Evolutionary conservation across 768 basidiomycete species (phyloP), one percentile per base, ranked within the genome.

Genomic region (Trametes villosa): DNA sequence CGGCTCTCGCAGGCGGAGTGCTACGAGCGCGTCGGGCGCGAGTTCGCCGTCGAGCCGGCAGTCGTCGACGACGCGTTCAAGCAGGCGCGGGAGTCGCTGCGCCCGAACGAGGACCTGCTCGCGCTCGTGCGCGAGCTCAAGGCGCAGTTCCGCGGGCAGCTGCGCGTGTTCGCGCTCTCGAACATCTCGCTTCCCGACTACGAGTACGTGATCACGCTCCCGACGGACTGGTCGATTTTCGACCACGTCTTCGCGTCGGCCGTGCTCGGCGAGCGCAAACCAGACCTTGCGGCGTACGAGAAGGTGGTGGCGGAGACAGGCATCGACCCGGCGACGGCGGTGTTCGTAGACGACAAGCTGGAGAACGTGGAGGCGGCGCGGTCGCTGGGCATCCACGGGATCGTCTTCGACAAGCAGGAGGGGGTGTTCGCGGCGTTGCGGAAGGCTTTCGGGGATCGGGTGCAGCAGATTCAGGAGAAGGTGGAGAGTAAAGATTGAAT

Each of bases 351-450:
- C 54, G 85, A 86, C 70, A 82, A 82, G 60, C 72, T 76, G 6
- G 86, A 86, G 65, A 86, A 86, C 59, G 81, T 87, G 3, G 65
- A 85, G n/a, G 77, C 82, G 1, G 85, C 85, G 18, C 79, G 81
- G 6, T 83, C 82, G 0, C 71, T 86, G 17, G 86, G 86, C 9
- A 73, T 86, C 27, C 74, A 79, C 38, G 85, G 85, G 2, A 79
- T 86, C 61, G 74, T 85, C 24, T 68, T 62, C 54, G 79, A 83
- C 47, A 68, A 77, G 34, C 67, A 70, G 15, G 70, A 69, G 1
- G 69, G 70, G 20, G 82, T 84, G 34, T 74, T 75, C 24, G 78
- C 78, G 13, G 71, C 77, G 2, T 76, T 86, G 34, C 76, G 79
- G 7, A 81, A 81, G 50, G 68, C 80, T 12, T 69, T 82, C 40